Percentiles rank a stretch among this genome's conserved stretches.
These are phyloP conservation scores for Solanum peruvianum DNA, from an alignment of 257 asterid species.

Conservation along the genomic window DNA sequence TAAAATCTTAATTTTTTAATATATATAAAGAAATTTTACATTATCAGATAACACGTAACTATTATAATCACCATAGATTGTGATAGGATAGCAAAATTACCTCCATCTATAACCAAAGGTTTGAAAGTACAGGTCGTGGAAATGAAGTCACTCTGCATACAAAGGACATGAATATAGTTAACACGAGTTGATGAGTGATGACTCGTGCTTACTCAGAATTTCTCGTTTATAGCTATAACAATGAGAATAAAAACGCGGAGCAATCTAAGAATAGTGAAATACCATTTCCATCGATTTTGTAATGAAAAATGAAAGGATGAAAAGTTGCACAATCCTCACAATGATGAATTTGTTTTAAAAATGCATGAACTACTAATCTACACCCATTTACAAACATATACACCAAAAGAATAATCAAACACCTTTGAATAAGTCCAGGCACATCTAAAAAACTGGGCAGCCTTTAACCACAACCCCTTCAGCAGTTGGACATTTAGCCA, in stretches of 20 bases:
- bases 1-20: neutral
- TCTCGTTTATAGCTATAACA: too few relatives aligned
- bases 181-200: too few relatives aligned
- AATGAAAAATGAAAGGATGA: neutral
- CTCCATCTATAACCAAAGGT: neutral
- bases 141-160: too few relatives aligned
- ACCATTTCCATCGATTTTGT: too few relatives aligned
- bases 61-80: too few relatives aligned
- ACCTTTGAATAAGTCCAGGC: neutral
- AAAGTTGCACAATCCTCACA: neutral
- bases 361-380: neutral
- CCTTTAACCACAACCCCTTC: conserved; percentile 40
- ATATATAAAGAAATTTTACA: neutral
- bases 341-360: neutral
- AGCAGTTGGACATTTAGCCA: conserved; percentile 72
- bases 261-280: too few relatives aligned
- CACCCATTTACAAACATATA: neutral
- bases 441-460: conserved; percentile 30
- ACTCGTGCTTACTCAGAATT: too few relatives aligned
- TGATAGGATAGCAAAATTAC: neutral
- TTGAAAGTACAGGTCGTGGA: too few relatives aligned
- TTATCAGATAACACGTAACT: neutral
- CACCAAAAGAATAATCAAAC: neutral
- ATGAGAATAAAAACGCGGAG: fast-evolving
- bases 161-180: too few relatives aligned